Base-by-base conservation (phyloP, 305 asterid genomes). In the Plantago rigida region DNA sequence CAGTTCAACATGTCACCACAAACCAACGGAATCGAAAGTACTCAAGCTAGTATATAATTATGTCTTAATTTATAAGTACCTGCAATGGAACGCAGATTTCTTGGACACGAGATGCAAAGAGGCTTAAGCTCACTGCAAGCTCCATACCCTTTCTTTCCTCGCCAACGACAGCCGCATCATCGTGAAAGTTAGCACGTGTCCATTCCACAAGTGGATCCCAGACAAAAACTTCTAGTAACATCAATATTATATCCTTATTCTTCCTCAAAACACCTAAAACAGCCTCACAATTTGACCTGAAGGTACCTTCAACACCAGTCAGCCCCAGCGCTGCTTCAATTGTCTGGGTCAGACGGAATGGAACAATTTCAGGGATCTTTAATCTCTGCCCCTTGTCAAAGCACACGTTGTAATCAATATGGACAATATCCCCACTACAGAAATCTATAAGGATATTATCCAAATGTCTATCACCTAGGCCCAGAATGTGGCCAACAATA, bases 181-280 rank as follows among this genome's bases (percentile, higher is more conserved):
- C 99, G 79, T 89, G 99, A 77, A 89, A 85, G 80, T 93, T 94
- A 70, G 94, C 96, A 60, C 89, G 95, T 72, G 99, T 93, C 99
- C 99, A 93, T 68, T 93, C 99, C 69, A 89, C 97, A 57, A 93
- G 97, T 28, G 99, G 99, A 69, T 93, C 99, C 99, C 99, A 93
- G 60, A 89, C 94, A 82, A 93, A 93, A 66, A 74, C 96, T 72
- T 89, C 99, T 52, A 93, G 67, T 63, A 93, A 71, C 99, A 93
- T 87, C 82, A 93, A 76, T 63, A 93, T 82, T 73, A 85, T 79
- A 77, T 93, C 99, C 90, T 93, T 93, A 68, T 93, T 89, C 82
- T 84, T 85, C 82, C 88, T 89, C 74, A 93, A 63, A 77, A 82
- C 84, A 71, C 94, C 85, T 77, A 89, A 83, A 80, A 87, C 92